These are phyloP conservation scores for Bothriochloa decipiens DNA, from an alignment of 176 grass and related monocot genomes.

Conservation along the genomic window DNA sequence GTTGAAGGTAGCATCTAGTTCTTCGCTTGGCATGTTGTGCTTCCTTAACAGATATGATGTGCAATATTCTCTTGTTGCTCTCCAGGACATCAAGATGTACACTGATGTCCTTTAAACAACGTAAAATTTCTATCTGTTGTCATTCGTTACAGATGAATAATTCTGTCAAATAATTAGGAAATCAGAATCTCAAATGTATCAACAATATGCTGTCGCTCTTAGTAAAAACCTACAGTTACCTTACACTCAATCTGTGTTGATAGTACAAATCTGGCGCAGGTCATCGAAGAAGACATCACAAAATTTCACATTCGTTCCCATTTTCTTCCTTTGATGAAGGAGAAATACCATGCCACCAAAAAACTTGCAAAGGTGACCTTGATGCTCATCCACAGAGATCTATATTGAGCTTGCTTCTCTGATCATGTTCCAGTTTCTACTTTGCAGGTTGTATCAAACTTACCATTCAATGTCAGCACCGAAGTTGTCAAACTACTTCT, in stretches of 20 bases:
- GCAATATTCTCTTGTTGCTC: neutral
- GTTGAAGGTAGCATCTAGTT: constrained; percentile 65
- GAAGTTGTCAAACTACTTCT: constrained; percentile 92
- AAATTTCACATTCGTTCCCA: constrained; percentile 75
- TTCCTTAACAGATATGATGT: neutral
- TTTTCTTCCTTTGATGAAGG: constrained; percentile 75
- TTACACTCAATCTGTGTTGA: neutral
- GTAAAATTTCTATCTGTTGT: neutral
- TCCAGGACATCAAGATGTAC: neutral
- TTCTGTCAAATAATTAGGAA: neutral
- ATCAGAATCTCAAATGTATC: neutral
- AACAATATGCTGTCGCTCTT: constrained; percentile 14
- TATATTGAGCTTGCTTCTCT: constrained; percentile 19
- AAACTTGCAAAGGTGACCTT: constrained; percentile 72
- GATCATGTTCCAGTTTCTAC: constrained; percentile 19
- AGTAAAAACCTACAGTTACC: constrained; percentile 9
- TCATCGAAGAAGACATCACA: constrained; percentile 89
- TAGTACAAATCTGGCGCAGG: constrained; percentile 43
- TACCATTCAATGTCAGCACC: constrained; percentile 97
- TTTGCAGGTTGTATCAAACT: constrained; percentile 89
- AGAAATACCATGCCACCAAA: constrained; percentile 37
- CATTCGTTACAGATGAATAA: constrained; percentile 7
- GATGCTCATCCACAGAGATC: neutral
- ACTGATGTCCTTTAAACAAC: neutral
- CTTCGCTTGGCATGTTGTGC: neutral